phyloP scores from a whole-genome alignment of 805 yeast species.

The Candida yuanshanica region DNA sequence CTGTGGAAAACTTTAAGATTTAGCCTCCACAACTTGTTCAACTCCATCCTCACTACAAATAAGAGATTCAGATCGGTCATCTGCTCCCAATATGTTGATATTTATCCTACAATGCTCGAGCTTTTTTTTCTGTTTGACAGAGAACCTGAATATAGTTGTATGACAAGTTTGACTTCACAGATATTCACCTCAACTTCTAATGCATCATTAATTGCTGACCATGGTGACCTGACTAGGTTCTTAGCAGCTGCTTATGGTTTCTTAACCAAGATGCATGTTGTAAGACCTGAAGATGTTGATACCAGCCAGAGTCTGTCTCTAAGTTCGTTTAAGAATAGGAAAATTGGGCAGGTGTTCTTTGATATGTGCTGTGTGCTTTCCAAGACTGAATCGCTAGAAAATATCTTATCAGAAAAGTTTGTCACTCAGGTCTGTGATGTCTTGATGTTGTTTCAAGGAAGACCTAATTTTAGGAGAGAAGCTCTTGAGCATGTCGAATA shows the following conservation, averaged over 20 bases:
- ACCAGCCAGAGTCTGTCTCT: constrained; percentile 14
- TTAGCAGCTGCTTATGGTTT: constrained; percentile 59
- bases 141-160: constrained; percentile 74
- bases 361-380: constrained; percentile 76
- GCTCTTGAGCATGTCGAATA: constrained; percentile 81
- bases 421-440: constrained; percentile 61
- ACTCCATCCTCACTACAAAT: constrained; percentile 59
- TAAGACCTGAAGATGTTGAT: constrained; percentile 38
- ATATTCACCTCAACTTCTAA: constrained; percentile 73
- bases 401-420: constrained; percentile 39
- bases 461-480: constrained; percentile 70
- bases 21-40: constrained; percentile 56
- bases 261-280: constrained; percentile 48
- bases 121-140: constrained; percentile 63
- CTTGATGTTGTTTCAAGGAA: constrained; percentile 66
- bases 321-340: constrained; percentile 50
- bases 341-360: constrained; percentile 73
- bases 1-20: constrained; percentile 62
- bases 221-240: constrained; percentile 60
- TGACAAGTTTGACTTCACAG: constrained; percentile 70
- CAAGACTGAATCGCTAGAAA: constrained; percentile 52
- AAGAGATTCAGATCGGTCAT: constrained; percentile 49
- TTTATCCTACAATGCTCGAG: constrained; percentile 71
- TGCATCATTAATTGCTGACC: constrained; percentile 55
- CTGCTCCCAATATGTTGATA: constrained; percentile 75